Conservation (phyloP, 2,329 filamentous ascomycete species). For the Talaromyces sp. region DNA sequence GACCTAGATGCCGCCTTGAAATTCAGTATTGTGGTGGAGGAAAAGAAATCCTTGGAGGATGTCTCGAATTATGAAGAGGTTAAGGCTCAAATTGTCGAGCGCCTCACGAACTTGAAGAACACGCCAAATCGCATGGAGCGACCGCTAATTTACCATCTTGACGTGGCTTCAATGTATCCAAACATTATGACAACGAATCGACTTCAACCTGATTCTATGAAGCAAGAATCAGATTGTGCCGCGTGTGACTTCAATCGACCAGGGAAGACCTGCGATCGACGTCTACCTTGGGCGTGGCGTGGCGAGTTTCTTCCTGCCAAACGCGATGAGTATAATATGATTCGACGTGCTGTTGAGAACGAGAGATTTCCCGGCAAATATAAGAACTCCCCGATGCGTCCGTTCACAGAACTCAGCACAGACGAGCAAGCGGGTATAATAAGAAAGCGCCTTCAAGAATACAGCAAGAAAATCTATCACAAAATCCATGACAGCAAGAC, state of each 20-base stretch:
- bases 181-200: constrained; percentile 99
- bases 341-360: constrained; percentile 82
- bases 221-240: constrained; percentile 90
- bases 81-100: constrained; percentile 72
- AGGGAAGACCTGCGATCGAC: constrained; percentile 92
- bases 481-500: constrained; percentile 96
- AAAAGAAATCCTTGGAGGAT: constrained; percentile 76
- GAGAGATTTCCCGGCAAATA: constrained; percentile 82
- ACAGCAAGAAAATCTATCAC: constrained; percentile 98
- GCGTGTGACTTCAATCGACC: constrained; percentile 98
- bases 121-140: constrained; percentile 80
- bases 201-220: constrained; percentile 98
- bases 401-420: constrained; percentile 72
- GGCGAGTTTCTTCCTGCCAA: constrained; percentile 96
- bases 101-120: constrained; percentile 67
- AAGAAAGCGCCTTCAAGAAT: constrained; percentile 83
- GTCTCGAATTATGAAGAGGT: constrained; percentile 79
- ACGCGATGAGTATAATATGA: constrained; percentile 99
- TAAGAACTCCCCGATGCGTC: constrained; percentile 64
- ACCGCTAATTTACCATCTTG: constrained; percentile 94
- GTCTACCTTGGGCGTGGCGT: constrained; percentile 96
- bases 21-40: constrained; percentile 81
- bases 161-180: constrained; percentile 98
- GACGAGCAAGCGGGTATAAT: constrained; percentile 80
- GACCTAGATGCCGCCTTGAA: constrained; percentile 86